These are phyloP conservation scores for Achlya hypogyna DNA, from an alignment of 352 stramenopile genomes.

Conservation along the genomic window DNA sequence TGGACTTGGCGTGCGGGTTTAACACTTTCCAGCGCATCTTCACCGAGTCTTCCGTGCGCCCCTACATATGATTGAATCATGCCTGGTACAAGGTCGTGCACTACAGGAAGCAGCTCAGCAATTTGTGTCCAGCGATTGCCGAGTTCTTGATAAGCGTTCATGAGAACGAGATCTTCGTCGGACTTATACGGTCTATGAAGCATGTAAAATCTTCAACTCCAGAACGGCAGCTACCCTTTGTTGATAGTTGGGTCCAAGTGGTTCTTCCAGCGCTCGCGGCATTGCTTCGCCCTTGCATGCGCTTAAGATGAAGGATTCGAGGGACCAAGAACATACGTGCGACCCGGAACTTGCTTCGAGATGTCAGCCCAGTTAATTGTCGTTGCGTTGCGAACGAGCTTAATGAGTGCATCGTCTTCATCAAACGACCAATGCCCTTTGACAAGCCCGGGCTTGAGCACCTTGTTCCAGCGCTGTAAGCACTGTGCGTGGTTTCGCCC, in stretches of 20 bases:
- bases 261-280: conserved; percentile 93
- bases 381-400: conserved; percentile 25
- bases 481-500: conserved; percentile 50
- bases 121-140: conserved; percentile 95
- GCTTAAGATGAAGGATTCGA: conserved; percentile 20
- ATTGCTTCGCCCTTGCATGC: conserved; percentile 85
- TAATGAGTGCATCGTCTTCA: conserved; percentile 52
- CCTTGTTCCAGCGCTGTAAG: conserved; percentile 58
- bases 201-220: neutral
- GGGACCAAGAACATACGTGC: conserved; percentile 32
- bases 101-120: conserved; percentile 25
- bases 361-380: conserved; percentile 70
- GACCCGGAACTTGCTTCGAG: conserved; percentile 57
- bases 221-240: conserved; percentile 40
- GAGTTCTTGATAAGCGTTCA: conserved; percentile 82
- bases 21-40: conserved; percentile 78
- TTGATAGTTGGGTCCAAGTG: conserved; percentile 92
- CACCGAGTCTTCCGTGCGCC: conserved; percentile 79
- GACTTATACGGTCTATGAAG: conserved; percentile 56
- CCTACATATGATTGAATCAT: conserved; percentile 28
- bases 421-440: conserved; percentile 85
- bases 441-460: conserved; percentile 80
- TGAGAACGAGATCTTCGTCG: conserved; percentile 91
- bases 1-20: conserved; percentile 51
- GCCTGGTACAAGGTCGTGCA: neutral